phyloP scores from a whole-genome alignment of 495 filamentous ascomycete genomes.

The Cetradonia linearis region DNA sequence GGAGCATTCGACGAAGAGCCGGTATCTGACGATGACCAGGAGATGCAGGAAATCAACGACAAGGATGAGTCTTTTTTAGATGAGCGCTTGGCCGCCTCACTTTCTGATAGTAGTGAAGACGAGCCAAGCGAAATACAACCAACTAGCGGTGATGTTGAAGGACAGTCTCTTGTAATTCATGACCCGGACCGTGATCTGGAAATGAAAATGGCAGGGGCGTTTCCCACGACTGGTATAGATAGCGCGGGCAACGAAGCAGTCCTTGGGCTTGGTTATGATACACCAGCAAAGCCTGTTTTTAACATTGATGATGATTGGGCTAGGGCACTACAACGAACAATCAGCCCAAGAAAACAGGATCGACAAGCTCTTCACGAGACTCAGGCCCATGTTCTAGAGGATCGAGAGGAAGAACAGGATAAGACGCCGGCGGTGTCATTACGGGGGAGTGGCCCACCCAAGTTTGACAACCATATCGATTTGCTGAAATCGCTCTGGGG shows the following conservation, averaged over 20 bases:
- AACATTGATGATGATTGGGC: constrained; percentile 65
- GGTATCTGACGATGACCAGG: constrained; percentile 30
- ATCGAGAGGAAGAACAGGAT: constrained; percentile 31
- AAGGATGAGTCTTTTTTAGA: constrained; percentile 74
- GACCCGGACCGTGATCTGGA: constrained; percentile 63
- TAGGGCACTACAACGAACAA: constrained; percentile 79
- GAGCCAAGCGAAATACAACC: constrained; percentile 48
- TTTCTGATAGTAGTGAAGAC: constrained; percentile 54
- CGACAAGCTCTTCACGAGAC: constrained; percentile 53
- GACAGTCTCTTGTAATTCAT: constrained; percentile 52
- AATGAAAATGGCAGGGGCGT: constrained; percentile 69
- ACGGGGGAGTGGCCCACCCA: constrained; percentile 34
- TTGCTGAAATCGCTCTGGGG: constrained; percentile 85
- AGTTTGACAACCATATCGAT: constrained; percentile 72
- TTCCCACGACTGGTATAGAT: constrained; percentile 56
- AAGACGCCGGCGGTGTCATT: constrained; percentile 30
- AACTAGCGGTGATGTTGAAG: constrained; percentile 52
- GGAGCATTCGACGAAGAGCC: constrained; percentile 64
- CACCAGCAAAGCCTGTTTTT: constrained; percentile 50
- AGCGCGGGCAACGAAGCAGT: constrained; percentile 39
- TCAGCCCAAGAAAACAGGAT: constrained; percentile 82
- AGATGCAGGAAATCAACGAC: constrained; percentile 36
- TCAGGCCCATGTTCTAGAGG: constrained; percentile 45
- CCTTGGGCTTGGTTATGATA: constrained; percentile 41
- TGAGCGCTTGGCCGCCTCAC: constrained; percentile 74